Evolutionary conservation across 768 basidiomycete genomes (phyloP), one percentile per base, ranked within the genome.

Genomic region (Amanita jacksonii): DNA sequence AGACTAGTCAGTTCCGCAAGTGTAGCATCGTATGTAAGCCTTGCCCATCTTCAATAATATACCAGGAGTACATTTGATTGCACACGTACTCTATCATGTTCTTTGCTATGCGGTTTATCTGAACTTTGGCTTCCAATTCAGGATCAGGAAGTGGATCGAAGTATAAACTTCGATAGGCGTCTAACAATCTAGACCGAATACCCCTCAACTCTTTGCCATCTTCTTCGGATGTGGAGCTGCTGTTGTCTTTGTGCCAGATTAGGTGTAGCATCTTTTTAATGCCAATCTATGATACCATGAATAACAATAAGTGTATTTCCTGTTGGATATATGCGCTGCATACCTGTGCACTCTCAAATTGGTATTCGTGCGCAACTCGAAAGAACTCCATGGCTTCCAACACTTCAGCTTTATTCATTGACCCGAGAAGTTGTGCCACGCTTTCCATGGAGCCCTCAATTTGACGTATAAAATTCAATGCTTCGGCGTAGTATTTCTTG

Each of bases 251-350:
- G 20, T 77, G 76, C 96, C 96, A 98, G 52, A 99, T 88, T 19
- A 99, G 70, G 60, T 98, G 96, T 10, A 99, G 59, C 94, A 98
- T 97, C 55, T 82, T 89, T 68, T 86, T 91, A 56, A 99, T 82
- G 0, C 96, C 96, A 10, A 65, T 62, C 90, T 94, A 51, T 24
- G 35, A 43, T 8, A 47, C n/a, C n/a, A 28, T 6, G 27, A 28
- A 28, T 28, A 28, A 28, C 19, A 23, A 13, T 34, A 38, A 30
- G n/a, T n/a, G n/a, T n/a, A n/a, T n/a, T n/a, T n/a, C n/a, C n/a
- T n/a, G 18, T 36, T 34, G 46, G 19, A 18, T 40, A 8, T 30
- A 3, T 7, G 13, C 7, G 1, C 16, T 5, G 55, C 69, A 31
- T 35, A 88, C 87, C 61, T 85, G 79, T 2, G 93, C 84, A 28